Evolutionary conservation across 1,284 basidiomycete species (phyloP).

Genomic region (Rhodotorula sp.): DNA sequence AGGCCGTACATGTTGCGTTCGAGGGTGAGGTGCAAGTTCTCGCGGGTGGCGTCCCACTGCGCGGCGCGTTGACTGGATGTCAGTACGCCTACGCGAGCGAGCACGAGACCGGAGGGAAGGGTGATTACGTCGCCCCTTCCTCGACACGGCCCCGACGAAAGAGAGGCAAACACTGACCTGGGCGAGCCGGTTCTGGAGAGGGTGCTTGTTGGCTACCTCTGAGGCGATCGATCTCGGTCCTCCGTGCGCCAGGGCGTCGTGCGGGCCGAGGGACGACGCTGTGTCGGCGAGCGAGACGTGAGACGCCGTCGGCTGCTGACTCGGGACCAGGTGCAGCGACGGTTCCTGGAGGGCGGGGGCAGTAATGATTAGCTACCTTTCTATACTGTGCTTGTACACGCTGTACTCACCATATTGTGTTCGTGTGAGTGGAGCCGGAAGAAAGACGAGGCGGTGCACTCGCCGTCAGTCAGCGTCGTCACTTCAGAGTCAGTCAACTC

Average conservation of each 20-base stretch:
- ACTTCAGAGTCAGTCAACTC: neutral
- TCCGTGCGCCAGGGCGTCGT: constrained; percentile 74
- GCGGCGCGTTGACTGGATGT: neutral
- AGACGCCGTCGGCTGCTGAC: constrained; percentile 48
- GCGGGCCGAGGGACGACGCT: constrained; percentile 68
- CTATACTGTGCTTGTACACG: too few species aligned
- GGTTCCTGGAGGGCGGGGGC: constrained; percentile 58
- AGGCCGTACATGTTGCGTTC: constrained; percentile 82
- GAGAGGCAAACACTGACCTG: constrained; percentile 54
- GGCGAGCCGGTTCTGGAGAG: constrained; percentile 64
- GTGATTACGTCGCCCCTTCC: neutral
- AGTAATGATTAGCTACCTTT: too few species aligned
- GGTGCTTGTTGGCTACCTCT: constrained; percentile 62
- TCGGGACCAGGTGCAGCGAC: constrained; percentile 67
- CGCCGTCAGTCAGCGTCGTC: neutral
- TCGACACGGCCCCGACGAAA: neutral
- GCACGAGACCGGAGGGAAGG: neutral
- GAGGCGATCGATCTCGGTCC: constrained; percentile 65
- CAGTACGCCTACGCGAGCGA: neutral
- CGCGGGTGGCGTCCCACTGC: constrained; percentile 91
- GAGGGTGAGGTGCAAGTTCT: constrained; percentile 79
- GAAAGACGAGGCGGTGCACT: neutral
- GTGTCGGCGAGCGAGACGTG: constrained; percentile 69
- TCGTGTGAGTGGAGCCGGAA: neutral
- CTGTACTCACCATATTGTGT: neutral